Evolutionary conservation across 805 yeast genomes (phyloP), one percentile per base, ranked within the genome.

Genomic region (Sugiyamaella qingdaonensis): DNA sequence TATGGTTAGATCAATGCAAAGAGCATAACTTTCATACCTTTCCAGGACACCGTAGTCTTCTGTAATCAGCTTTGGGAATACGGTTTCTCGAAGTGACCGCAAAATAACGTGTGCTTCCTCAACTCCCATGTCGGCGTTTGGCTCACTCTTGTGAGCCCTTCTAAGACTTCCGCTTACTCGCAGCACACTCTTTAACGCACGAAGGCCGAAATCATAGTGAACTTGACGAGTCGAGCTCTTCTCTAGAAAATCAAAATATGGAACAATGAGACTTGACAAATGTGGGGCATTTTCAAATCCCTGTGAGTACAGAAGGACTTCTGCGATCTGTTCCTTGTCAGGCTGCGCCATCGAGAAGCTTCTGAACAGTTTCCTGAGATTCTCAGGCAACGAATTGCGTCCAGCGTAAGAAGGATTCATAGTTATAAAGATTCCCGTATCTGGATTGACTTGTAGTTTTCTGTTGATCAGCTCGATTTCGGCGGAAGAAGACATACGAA

Each of bases 401-500:
- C 97, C 98, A 10, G 81, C 81, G 63, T 92, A 92, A 0, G 78
- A 84, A 1, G 97, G 97, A 63, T 92, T 92, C 86, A 90, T 85
- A 0, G 98, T 92, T 1, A 92, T 82, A 65, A 91, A 91, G 0
- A 92, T 72, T 0, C 95, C 96, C 4, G 73, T 63, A 10, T 60
- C 62, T 2, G 46, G 36, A 34, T 58, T 44, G 7, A 69, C 54
- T 10, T 29, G 27, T 18, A 65, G 45, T 14, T 44, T 44, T 1
- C 61, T 54, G 13, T 63, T 69, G 4, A 58, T 57, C 2, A 67
- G 59, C 1, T 34, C 33, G 48, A 57, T 29, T 4, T 41, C 29
- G 1, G 49, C 54, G 8, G 14, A 19, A 5, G 43, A 21, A 14
- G 21, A 44, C 2, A 46, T 37, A 8, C 66, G 61, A 33, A 86